Evolutionary conservation across 306 rosid species (phyloP).

Genomic region (Oxytropis ochrocephala): DNA sequence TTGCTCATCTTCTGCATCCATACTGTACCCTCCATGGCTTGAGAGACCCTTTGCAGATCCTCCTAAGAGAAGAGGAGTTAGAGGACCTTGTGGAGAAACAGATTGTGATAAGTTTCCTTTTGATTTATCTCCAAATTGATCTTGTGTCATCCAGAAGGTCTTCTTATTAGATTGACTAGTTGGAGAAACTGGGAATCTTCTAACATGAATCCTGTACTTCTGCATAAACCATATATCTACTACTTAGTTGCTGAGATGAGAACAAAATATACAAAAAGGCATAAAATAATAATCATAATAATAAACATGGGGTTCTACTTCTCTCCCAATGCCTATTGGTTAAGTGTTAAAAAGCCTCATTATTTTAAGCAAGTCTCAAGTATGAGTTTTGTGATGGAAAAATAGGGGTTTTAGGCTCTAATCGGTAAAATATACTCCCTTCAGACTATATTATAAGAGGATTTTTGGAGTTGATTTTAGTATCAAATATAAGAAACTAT

Average conservation of each 20-base stretch:
- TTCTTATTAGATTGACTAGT: constrained; percentile 24
- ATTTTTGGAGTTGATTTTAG: too few relatives aligned
- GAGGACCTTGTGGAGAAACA: constrained; percentile 73
- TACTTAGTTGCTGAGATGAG: not conserved
- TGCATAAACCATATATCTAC: constrained; percentile 24
- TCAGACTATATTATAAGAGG: too few relatives aligned
- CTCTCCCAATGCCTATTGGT: too few relatives aligned
- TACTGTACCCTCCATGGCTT: constrained; percentile 42
- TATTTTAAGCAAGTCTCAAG: too few relatives aligned
- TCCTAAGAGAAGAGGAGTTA: constrained; percentile 28
- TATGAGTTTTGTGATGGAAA: too few relatives aligned
- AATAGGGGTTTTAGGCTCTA: too few relatives aligned
- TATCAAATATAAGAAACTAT: too few relatives aligned
- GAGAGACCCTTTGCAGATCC: constrained; percentile 54
- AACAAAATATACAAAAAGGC: not conserved
- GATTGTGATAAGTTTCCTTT: constrained; percentile 41
- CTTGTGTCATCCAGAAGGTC: constrained; percentile 39
- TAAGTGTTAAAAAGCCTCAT: too few relatives aligned
- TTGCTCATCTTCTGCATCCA: constrained; percentile 65
- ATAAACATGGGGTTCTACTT: not conserved
- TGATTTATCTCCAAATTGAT: constrained; percentile 39
- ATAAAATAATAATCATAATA: not conserved
- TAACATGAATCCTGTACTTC: constrained; percentile 86
- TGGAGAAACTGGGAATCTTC: constrained; percentile 47
- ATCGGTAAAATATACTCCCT: too few relatives aligned